Conservation (phyloP, 2,329 filamentous ascomycete genomes). For the Septoria linicola region DNA sequence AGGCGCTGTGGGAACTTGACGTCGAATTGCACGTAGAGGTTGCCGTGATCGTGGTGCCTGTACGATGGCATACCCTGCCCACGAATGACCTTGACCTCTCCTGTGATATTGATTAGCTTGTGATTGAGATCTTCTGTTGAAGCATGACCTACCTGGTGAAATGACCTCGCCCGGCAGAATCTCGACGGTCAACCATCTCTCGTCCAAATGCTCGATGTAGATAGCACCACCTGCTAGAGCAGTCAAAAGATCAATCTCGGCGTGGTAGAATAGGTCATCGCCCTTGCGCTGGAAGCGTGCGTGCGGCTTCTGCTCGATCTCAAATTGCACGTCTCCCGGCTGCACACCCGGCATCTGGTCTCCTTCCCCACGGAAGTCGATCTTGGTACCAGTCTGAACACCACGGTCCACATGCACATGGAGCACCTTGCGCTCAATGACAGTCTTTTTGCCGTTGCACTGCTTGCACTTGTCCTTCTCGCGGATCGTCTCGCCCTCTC, state of each 20-base stretch:
- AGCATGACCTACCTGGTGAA: conserved; percentile 53
- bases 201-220: conserved; percentile 93
- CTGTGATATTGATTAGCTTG: conserved; percentile 38
- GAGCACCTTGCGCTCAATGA: conserved; percentile 95
- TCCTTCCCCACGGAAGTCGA: conserved; percentile 95
- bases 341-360: conserved; percentile 92
- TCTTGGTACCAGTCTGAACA: conserved; percentile 89
- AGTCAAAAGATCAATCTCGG: conserved; percentile 92
- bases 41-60: conserved; percentile 91
- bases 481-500: conserved; percentile 93
- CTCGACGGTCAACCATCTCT: conserved; percentile 91
- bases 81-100: conserved; percentile 86
- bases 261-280: conserved; percentile 92
- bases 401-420: conserved; percentile 97
- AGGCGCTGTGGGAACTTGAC: conserved; percentile 82
- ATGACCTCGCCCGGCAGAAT: conserved; percentile 95
- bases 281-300: conserved; percentile 91
- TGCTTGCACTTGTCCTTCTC: conserved; percentile 98
- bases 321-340: conserved; percentile 94
- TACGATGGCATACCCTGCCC: conserved; percentile 97
- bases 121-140: conserved; percentile 40
- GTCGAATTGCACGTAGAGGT: conserved; percentile 95
- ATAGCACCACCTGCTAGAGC: conserved; percentile 89
- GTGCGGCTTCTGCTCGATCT: conserved; percentile 99
- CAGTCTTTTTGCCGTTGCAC: conserved; percentile 95